Conservation (phyloP, 1,284 basidiomycete genomes). For the Cutaneotrichosporon cyanovorans region DNA sequence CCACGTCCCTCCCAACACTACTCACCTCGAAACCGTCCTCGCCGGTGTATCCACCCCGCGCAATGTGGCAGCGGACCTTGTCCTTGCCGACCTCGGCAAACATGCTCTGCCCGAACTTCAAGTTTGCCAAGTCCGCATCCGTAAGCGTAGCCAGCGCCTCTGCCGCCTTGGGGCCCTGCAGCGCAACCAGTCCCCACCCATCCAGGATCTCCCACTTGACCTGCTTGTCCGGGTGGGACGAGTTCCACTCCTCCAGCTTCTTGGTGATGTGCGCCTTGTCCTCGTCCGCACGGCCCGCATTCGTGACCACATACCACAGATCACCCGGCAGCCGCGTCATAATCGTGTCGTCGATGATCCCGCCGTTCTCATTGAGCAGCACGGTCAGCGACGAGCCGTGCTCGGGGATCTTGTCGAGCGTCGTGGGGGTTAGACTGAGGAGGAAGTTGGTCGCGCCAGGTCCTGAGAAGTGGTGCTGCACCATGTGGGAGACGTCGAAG, state of each 20-base stretch:
- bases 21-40: slow-evolving; percentile 94
- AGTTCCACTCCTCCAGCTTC: slow-evolving; percentile 69
- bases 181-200: slow-evolving; percentile 77
- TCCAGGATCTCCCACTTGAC: slow-evolving; percentile 78
- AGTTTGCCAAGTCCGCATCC: slow-evolving; percentile 56
- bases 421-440: slow-evolving; percentile 75
- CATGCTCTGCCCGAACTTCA: slow-evolving; percentile 74
- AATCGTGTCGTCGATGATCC: slow-evolving; percentile 88
- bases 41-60: slow-evolving; percentile 95
- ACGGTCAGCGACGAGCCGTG: slow-evolving; percentile 79
- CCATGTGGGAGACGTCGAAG: slow-evolving; percentile 99
- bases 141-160: slow-evolving; percentile 68
- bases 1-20: too few relatives aligned
- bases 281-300: slow-evolving; percentile 75
- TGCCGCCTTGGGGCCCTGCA: slow-evolving; percentile 84
- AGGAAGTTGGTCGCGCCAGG: slow-evolving; percentile 68
- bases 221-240: slow-evolving; percentile 51
- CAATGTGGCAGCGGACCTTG: slow-evolving; percentile 74
- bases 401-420: slow-evolving; percentile 58
- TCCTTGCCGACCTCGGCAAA: slow-evolving; percentile 58
- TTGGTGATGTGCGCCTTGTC: slow-evolving; percentile 71
- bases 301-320: slow-evolving; percentile 93
- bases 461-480: slow-evolving; percentile 76
- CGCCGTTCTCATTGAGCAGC: slow-evolving; percentile 77
- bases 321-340: slow-evolving; percentile 67